A percentile compares a stretch with the other conserved stretches of the same genome.
Conservation (phyloP, 768 basidiomycete genomes). For the Kwoniella europaea region DNA sequence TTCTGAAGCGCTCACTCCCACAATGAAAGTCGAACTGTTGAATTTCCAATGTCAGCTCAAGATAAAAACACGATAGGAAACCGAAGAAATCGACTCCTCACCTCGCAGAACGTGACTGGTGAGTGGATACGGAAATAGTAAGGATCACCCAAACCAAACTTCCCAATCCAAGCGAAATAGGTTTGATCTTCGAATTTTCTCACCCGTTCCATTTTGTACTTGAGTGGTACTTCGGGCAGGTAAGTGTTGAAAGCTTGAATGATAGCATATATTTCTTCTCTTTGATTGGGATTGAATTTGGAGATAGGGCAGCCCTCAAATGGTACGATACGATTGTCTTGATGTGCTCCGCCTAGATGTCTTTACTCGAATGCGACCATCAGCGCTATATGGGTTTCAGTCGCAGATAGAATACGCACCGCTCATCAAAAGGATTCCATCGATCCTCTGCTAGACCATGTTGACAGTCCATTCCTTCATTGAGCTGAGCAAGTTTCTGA, state of each 20-base stretch:
- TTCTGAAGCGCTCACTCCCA: slow-evolving; percentile 35
- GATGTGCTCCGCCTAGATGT: slow-evolving; percentile 49
- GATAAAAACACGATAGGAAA: background rate
- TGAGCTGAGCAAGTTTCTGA: slow-evolving; percentile 44
- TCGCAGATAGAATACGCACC: background rate
- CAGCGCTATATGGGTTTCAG: background rate
- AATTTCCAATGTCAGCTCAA: background rate
- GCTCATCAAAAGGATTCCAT: slow-evolving; percentile 55
- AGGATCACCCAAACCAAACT: slow-evolving; percentile 46
- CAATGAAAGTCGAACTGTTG: slow-evolving; percentile 52
- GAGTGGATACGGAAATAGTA: slow-evolving; percentile 54
- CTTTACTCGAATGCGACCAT: slow-evolving; percentile 17
- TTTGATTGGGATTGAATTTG: slow-evolving; percentile 33
- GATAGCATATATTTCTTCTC: slow-evolving; percentile 33
- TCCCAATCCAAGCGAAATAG: slow-evolving; percentile 52
- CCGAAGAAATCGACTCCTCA: background rate
- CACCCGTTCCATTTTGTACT: slow-evolving; percentile 32
- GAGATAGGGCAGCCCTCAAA: slow-evolving; percentile 45
- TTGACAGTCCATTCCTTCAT: slow-evolving; percentile 32
- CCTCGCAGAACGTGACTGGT: slow-evolving; percentile 49
- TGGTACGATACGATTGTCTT: slow-evolving; percentile 51
- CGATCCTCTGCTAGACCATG: slow-evolving; percentile 40
- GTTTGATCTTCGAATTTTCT: slow-evolving; percentile 33
- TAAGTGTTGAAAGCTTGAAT: slow-evolving; percentile 47
- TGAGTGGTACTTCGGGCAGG: slow-evolving; percentile 39